Conservation (phyloP, 2,329 filamentous ascomycete genomes). For the Fusarium verrucosum region DNA sequence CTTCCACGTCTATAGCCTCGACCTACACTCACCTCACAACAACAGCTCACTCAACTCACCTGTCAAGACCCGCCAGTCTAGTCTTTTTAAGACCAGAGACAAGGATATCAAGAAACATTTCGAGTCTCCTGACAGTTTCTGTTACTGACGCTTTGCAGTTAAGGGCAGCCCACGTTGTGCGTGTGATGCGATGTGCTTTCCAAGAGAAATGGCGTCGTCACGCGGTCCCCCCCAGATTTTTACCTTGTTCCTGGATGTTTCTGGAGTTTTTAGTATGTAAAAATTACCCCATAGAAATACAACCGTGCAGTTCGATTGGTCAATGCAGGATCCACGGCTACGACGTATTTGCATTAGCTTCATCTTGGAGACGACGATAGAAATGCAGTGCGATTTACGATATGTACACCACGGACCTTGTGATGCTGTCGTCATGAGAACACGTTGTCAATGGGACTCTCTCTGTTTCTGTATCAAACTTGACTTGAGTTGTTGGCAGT, state of each 20-base stretch:
- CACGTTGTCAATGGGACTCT: neutral
- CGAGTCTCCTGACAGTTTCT: conserved; percentile 11
- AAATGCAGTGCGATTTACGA: conserved; percentile 8
- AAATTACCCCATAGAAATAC: conserved; percentile 45
- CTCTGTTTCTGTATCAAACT: too few species aligned
- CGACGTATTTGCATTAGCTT: conserved; percentile 12
- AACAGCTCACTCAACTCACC: too few species aligned
- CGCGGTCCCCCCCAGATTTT: conserved; percentile 36
- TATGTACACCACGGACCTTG: conserved; percentile 16
- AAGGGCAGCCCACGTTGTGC: conserved; percentile 37
- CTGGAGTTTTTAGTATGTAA: conserved; percentile 45
- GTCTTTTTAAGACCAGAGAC: too few species aligned
- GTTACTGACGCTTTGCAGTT: conserved; percentile 41
- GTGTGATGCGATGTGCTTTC: conserved; percentile 39
- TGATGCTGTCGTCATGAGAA: conserved; percentile 33
- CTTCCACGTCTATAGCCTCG: conserved; percentile 26
- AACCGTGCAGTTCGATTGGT: conserved; percentile 8
- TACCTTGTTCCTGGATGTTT: conserved; percentile 41
- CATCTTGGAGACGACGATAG: conserved; percentile 19
- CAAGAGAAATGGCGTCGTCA: conserved; percentile 40
- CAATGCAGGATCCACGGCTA: conserved; percentile 24
- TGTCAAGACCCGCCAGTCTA: too few species aligned
- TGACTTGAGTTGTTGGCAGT: neutral
- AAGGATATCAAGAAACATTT: too few species aligned
- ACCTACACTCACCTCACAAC: neutral